Conservation (phyloP, 2,329 filamentous ascomycete species). For the Chrysoporthe puriensis region DNA sequence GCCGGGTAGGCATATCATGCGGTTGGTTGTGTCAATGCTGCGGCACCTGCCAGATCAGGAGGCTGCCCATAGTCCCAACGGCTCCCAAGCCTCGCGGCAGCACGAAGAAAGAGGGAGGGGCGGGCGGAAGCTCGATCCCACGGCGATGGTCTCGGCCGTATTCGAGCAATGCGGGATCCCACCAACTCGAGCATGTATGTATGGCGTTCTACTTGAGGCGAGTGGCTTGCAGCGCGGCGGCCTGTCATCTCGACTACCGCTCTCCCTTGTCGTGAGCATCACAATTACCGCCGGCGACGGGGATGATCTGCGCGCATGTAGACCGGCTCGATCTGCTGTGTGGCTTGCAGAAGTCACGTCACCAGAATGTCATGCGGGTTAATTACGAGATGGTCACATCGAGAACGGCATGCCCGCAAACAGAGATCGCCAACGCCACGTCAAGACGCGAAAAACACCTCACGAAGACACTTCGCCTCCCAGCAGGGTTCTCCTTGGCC, state of each 20-base stretch:
- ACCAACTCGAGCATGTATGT: not conserved
- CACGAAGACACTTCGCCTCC: not conserved
- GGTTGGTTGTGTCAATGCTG: not conserved
- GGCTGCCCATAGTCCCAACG: not conserved
- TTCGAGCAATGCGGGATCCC: not conserved
- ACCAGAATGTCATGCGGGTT: not conserved
- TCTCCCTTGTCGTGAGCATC: not conserved
- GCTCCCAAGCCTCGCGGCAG: not conserved
- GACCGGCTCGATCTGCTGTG: not conserved
- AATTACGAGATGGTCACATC: not conserved
- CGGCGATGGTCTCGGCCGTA: not conserved
- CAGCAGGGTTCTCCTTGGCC: not conserved
- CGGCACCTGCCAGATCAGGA: not conserved
- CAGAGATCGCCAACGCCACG: not conserved
- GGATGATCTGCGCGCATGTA: not conserved
- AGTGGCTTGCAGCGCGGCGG: too few species aligned
- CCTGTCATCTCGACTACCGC: not conserved
- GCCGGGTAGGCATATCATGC: not conserved
- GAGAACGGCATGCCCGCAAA: not conserved
- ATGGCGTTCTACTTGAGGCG: not conserved
- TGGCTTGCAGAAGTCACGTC: not conserved
- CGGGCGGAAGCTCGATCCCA: not conserved
- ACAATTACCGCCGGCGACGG: not conserved
- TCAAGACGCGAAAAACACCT: not conserved
- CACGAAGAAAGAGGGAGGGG: not conserved